Base-by-base conservation (phyloP, 306 rosid genomes). In the Sesbania bispinosa region DNA sequence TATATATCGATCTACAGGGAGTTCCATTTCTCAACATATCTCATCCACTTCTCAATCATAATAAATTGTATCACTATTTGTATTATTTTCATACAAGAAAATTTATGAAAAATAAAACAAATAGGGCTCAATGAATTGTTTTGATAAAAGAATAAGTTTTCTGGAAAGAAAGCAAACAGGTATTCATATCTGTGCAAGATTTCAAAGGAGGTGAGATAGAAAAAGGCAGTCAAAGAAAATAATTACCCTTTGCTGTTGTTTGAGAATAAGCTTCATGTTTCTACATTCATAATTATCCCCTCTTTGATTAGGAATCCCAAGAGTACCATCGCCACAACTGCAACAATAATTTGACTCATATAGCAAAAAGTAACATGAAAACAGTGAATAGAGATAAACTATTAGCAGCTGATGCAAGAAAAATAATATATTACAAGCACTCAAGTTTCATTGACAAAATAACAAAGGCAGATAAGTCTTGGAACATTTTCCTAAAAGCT, bases 201-300 rank as follows among this genome's bases (percentile, higher is more conserved):
- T 51, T 32, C 58, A 62, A 42, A 50, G 48, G 74, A 73, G 29
- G 38, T 47, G 46, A 7, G 57, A 77, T 27, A 27, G 45, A 60
- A 58, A 76, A 73, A 68, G 23, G 54, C n/a, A 36, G 77, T 50
- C n/a, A n/a, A n/a, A n/a, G n/a, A n/a, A n/a, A n/a, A 71, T 73
- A 38, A 71, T 75, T 91, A 95, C 99, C 92, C 89, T 89, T 75
- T 89, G 99, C 77, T 95, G 99, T 71, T 91, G 97, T 81, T 89
- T 95, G 79, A 95, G 97, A 84, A 95, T 96, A 60, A 95, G 99
- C 87, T 95, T 95, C 99, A 95, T 95, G 85, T 95, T 95, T 81
- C 99, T 88, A 79, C 99, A 95, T 80, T 95, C 99, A 83, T 91
- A 95, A 86, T 95, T 95, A 85, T 95, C 99, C 74, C 99, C 99